Base-by-base conservation (phyloP, 306 rosid genomes). In the Canavalia gladiata region DNA sequence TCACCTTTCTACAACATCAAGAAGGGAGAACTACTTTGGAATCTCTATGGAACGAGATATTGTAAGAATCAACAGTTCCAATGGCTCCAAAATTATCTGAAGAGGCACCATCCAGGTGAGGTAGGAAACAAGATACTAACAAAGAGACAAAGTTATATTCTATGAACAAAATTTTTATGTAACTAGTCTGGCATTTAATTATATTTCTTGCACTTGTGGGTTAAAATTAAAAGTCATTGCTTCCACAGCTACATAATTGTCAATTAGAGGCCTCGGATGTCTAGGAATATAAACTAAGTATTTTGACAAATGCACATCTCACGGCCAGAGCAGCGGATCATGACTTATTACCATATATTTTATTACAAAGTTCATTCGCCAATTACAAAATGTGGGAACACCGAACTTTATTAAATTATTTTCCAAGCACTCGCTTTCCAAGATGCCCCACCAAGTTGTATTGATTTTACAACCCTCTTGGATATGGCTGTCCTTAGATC, bases 71-170 rank as follows among this genome's bases (percentile, higher is more conserved):
- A 55, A 65, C 60, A 75, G 13, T 81, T 66, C 25, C 33, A 76
- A 2, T 80, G 89, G 64, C 81, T 80, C 79, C 65, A 64, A 79
- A 64, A 59, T 68, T 52, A 76, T 30, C 62, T 73, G 68, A 81
- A 63, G 84, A 81, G 87, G 79, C 59, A 75, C 31, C 39, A 64
- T 86, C 47, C 85, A 49, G 74, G 78, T 46, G 67, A 75, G 72
- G 75, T 43, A n/a, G 34, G 42, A 79, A 71, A 33, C 46, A 63
- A 39, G 68, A 68, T 49, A 66, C 75, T 45, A 69, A 75, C 72
- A 76, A 62, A 75, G 54, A 6, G 84, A 63, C 77, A 86, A 74
- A 83, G 13, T 4, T 67, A 0, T 8, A 46, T 11, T 39, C 52
- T 69, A 34, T 10, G 7, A 30, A 55, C 66, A 42, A 41, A 35